phyloP scores from a whole-genome alignment of 768 basidiomycete genomes.

The Pluteus cervinus region DNA sequence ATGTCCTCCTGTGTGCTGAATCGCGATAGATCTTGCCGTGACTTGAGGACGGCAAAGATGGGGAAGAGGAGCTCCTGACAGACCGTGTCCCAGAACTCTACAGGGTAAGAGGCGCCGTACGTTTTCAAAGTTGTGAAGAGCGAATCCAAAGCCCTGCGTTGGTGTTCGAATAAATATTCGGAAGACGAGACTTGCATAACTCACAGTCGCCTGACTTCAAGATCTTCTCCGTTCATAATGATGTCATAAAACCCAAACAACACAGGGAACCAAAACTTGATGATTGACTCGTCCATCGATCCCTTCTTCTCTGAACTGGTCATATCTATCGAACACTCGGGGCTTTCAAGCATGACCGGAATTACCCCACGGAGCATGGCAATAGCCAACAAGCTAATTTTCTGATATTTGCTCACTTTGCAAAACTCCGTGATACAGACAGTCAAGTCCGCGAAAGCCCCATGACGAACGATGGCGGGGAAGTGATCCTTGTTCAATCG shows the following conservation, averaged over 20 bases:
- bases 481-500: conserved; percentile 90
- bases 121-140: conserved; percentile 91
- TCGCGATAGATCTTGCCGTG: conserved; percentile 84
- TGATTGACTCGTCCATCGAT: conserved; percentile 76
- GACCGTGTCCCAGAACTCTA: conserved; percentile 97
- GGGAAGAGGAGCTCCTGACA: conserved; percentile 96
- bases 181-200: conserved; percentile 21
- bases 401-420: conserved; percentile 99
- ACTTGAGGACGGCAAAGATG: conserved; percentile 94
- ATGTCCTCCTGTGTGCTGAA: conserved; percentile 98
- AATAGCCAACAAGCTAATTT: conserved; percentile 93
- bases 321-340: conserved; percentile 48
- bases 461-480: conserved; percentile 82
- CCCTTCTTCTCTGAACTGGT: conserved; percentile 21
- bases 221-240: conserved; percentile 98
- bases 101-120: conserved; percentile 77
- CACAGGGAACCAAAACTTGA: conserved; percentile 95
- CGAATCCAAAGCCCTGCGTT: conserved; percentile 85
- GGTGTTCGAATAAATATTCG: conserved; percentile 7
- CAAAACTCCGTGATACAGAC: conserved; percentile 99
- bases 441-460: conserved; percentile 92
- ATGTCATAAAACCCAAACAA: conserved; percentile 99
- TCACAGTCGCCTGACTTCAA: conserved; percentile 94
- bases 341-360: conserved; percentile 81
- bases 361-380: conserved; percentile 94